These are phyloP conservation scores for Nemania sp. DNA, from an alignment of 2,329 filamentous ascomycete genomes.

Conservation along the genomic window DNA sequence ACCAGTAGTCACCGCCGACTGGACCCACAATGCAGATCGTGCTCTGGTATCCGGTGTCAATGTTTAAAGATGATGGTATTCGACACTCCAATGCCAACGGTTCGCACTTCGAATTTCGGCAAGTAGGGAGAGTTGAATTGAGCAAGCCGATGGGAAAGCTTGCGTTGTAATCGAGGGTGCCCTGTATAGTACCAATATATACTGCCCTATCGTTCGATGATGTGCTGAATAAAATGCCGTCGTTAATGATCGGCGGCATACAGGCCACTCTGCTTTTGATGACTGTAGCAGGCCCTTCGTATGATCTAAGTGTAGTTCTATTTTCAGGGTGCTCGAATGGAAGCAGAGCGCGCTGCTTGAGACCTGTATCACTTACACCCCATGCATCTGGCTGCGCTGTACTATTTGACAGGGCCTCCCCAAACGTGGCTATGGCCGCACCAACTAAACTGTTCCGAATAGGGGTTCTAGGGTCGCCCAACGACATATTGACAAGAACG, in stretches of 20 bases:
- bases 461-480: background rate
- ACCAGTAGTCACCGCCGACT: background rate
- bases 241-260: background rate
- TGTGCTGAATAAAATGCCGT: background rate
- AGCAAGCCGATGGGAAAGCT: background rate
- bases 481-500: background rate
- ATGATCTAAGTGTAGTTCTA: background rate
- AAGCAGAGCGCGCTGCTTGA: background rate
- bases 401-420: background rate
- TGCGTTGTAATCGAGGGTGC: background rate
- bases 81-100: background rate
- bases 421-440: background rate
- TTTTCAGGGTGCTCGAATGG: background rate
- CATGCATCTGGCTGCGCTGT: background rate
- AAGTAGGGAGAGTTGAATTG: background rate
- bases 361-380: background rate
- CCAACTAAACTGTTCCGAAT: background rate
- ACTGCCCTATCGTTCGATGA: background rate
- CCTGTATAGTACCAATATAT: background rate
- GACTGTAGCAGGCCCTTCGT: background rate
- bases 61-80: background rate
- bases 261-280: slow-evolving; percentile 1
- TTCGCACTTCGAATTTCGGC: background rate
- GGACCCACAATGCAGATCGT: background rate
- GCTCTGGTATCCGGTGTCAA: no score